Conservation (phyloP, 2,329 filamentous ascomycete genomes). For the Rhynchosporium secalis region DNA sequence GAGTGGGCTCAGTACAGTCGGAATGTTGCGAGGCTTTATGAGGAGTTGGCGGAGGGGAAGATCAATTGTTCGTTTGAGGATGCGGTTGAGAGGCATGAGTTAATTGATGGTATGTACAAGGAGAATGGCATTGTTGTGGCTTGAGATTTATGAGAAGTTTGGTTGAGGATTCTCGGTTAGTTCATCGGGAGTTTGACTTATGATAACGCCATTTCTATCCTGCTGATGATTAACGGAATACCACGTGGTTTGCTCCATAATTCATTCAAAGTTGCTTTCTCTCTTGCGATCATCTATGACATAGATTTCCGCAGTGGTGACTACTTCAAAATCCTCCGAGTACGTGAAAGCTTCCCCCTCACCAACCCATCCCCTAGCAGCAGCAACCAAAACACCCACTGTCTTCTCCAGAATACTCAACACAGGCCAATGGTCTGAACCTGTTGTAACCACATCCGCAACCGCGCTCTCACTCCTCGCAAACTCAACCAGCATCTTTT, state of each 20-base stretch:
- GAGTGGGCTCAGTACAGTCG: conserved; percentile 17
- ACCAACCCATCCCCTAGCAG: conserved; percentile 3
- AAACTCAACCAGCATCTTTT: conserved; percentile 13
- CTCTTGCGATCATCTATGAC: too few relatives aligned
- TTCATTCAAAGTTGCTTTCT: too few relatives aligned
- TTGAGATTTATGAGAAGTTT: background rate
- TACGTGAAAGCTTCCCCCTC: background rate
- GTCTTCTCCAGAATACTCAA: conserved; percentile 13
- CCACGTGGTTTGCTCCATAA: too few relatives aligned
- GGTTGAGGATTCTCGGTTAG: background rate
- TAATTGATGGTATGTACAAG: conserved; percentile 29
- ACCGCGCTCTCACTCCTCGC: conserved; percentile 9
- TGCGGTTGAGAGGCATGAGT: conserved; percentile 34
- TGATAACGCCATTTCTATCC: too few relatives aligned
- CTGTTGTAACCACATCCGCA: conserved; percentile 5
- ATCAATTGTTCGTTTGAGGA: conserved; percentile 32
- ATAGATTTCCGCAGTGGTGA: too few relatives aligned
- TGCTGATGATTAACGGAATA: too few relatives aligned
- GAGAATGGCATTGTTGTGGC: conserved; percentile 27
- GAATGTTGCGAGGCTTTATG: conserved; percentile 32
- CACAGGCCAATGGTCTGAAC: conserved; percentile 19
- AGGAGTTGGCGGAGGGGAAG: conserved; percentile 20
- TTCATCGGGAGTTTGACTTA: background rate
- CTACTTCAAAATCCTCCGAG: too few relatives aligned
- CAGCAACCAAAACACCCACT: conserved; percentile 13